Conservation (phyloP, 129 eudicot genomes). For the Glebionis coronaria region DNA sequence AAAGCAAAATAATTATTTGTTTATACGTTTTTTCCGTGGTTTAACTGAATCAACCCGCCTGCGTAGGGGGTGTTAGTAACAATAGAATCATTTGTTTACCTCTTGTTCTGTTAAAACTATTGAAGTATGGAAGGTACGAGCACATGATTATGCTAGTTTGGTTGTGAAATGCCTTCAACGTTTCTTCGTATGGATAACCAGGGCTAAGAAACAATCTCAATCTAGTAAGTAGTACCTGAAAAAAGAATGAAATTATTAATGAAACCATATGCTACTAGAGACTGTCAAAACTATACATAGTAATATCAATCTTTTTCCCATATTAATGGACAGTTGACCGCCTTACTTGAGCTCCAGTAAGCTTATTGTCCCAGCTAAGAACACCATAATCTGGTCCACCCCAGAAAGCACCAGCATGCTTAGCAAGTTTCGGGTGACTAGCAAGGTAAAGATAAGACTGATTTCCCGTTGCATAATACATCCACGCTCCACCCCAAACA, state of each 20-base stretch:
- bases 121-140: conserved; percentile 69
- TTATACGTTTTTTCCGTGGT: too few relatives aligned
- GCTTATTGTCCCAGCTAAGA: conserved; percentile 94
- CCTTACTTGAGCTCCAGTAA: conserved; percentile 96
- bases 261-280: not conserved
- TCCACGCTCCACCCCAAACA: conserved; percentile 94
- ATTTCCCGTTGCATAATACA: conserved; percentile 93
- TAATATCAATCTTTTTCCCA: not conserved
- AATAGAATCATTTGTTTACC: conserved; percentile 40
- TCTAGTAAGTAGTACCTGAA: conserved; percentile 82
- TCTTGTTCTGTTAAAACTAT: conserved; percentile 72
- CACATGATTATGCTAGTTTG: conserved; percentile 82
- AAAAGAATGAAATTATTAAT: conserved; percentile 6
- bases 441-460: conserved; percentile 71
- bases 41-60: too few relatives aligned
- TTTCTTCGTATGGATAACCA: conserved; percentile 91
- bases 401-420: conserved; percentile 92
- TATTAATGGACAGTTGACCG: not conserved
- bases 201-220: conserved; percentile 88
- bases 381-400: conserved; percentile 95
- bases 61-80: not conserved
- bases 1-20: too few relatives aligned
- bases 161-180: conserved; percentile 74
- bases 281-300: not conserved
- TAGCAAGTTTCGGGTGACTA: conserved; percentile 65